Percentiles rank a stretch among this genome's conserved stretches.
These are phyloP conservation scores for Sporothrix euskadiensis DNA, from an alignment of 2,329 filamentous ascomycete genomes.

Conservation along the genomic window DNA sequence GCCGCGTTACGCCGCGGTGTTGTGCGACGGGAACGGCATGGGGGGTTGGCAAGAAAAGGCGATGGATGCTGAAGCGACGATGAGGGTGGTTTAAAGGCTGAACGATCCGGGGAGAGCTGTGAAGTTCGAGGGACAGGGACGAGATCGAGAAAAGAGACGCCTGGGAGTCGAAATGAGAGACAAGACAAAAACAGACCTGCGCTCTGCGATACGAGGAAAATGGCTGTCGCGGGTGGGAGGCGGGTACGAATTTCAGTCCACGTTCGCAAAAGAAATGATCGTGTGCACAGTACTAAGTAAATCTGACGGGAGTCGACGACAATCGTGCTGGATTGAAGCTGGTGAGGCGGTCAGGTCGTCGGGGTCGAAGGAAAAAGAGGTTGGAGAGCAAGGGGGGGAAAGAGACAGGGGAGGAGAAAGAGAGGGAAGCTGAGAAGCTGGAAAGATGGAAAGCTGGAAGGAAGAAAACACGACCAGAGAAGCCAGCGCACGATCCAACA, in stretches of 20 bases:
- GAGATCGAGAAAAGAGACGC: background rate
- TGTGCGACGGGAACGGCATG: constrained; percentile 32
- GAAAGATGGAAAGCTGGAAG: background rate
- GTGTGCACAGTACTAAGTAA: background rate
- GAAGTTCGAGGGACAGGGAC: background rate
- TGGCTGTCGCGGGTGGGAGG: constrained; percentile 3
- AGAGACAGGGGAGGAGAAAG: constrained; percentile 13
- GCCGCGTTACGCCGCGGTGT: constrained; percentile 30
- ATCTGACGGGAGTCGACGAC: background rate
- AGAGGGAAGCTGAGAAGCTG: background rate
- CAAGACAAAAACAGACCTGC: background rate
- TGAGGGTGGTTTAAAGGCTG: background rate
- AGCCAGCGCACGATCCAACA: constrained; percentile 13
- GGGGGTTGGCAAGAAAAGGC: constrained; percentile 1
- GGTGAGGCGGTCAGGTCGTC: background rate
- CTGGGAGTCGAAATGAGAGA: background rate
- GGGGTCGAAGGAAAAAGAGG: background rate
- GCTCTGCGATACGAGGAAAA: background rate
- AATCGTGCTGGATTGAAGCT: constrained; percentile 4
- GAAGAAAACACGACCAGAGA: constrained; percentile 5
- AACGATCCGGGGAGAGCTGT: background rate
- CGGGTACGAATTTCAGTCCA: background rate
- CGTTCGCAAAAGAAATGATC: background rate
- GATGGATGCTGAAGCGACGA: background rate
- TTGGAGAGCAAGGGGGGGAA: background rate